Percentiles rank a stretch among this genome's conserved stretches.
Evolutionary conservation across 495 filamentous ascomycete species (phyloP).

Genomic region (Penicillium paxilli): DNA sequence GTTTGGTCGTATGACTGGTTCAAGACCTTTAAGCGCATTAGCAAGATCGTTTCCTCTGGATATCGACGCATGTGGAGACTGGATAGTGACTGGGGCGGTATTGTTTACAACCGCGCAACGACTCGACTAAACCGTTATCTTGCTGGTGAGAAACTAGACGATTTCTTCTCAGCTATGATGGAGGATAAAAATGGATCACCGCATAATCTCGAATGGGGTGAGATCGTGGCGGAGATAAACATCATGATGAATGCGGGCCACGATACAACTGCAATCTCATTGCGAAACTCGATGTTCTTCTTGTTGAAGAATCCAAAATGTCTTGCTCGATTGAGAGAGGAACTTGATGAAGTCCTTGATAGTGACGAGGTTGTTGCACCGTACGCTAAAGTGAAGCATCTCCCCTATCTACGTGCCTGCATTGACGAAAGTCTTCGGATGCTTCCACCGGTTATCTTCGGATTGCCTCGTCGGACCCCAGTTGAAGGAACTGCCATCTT

Average conservation of each 20-base stretch:
- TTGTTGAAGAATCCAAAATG: background rate
- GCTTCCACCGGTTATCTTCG: conserved; percentile 2
- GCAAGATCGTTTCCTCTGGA: conserved; percentile 14
- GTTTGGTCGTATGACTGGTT: conserved; percentile 50
- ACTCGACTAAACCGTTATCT: conserved; percentile 35
- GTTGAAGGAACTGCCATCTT: conserved; percentile 29
- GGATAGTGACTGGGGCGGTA: conserved; percentile 24
- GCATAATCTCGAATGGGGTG: conserved; percentile 20
- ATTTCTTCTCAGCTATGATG: conserved; percentile 53
- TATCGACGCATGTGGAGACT: conserved; percentile 16
- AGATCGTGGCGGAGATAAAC: conserved; percentile 27
- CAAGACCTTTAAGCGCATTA: conserved; percentile 10
- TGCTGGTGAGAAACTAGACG: conserved; percentile 48
- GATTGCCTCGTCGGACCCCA: conserved; percentile 3
- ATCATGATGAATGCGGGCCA: conserved; percentile 50
- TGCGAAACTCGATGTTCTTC: background rate
- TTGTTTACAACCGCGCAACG: conserved; percentile 33
- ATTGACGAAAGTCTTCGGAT: conserved; percentile 6
- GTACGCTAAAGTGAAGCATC: conserved; percentile 8
- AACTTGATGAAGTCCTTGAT: background rate
- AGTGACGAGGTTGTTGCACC: background rate
- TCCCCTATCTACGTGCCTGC: conserved; percentile 8
- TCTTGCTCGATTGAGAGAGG: background rate
- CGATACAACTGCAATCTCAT: background rate
- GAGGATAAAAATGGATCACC: conserved; percentile 43